Evolutionary conservation across 129 eudicot genomes (phyloP), one percentile per base, ranked within the genome.

Genomic region (Artemisia annua): DNA sequence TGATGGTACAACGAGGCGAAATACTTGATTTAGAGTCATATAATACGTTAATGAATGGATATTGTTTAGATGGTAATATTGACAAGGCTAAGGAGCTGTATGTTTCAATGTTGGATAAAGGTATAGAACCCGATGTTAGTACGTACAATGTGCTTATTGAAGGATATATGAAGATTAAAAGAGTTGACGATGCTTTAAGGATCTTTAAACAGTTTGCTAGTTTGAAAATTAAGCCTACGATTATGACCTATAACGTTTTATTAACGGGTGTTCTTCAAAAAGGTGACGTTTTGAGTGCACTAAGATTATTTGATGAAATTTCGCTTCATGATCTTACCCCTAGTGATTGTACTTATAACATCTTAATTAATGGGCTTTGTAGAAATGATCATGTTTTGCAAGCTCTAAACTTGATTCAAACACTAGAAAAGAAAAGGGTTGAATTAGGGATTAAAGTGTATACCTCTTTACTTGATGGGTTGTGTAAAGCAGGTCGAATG

Each of bases 401-500:
- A 75, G 91, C 88, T 54, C 10, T 85, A 13, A 82, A 83, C 11
- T 77, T 86, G 65, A 66, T 88, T 57, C 71, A 81, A 63, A 26
- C 49, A 55, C 80, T 88, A 24, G 85, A 81, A 76, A 74, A 57
- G 32, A 81, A 71, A 13, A 71, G 84, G 18, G 46, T 75, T 59
- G 80, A 81, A 28, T 66, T 78, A 28, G 67, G 71, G 67, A 80
- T 73, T 2, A 49, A 69, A 26, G 58, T 14, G 5, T 86, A 78
- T 61, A 86, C 79, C 71, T 69, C 80, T 0, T 67, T 88, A 12
- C 71, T 85, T 26, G 84, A 81, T 62, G 96, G 96, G 4, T 71
- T 85, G 26, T 85, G 96, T 79, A 86, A 82, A 84, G 81, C 71
- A 2, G 91, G 91, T 48, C 72, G 78, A 69, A 75, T 86, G 39